Percentiles rank a stretch among this genome's conserved stretches.
Evolutionary conservation across 129 eudicot species (phyloP).

Genomic region (Lactuca sativa): DNA sequence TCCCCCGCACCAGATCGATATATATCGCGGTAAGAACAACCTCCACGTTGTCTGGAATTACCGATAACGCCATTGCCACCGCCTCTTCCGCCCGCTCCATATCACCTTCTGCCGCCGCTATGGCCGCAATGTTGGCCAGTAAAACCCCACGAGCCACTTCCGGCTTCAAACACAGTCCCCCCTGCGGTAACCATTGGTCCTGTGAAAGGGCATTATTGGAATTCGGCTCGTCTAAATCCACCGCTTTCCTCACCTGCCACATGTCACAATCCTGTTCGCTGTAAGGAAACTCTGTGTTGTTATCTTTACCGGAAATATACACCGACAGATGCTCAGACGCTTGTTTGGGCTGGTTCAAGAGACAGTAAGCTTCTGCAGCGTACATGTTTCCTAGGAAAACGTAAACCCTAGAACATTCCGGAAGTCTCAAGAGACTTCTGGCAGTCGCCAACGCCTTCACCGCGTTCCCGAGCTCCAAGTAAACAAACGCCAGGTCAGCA

Average conservation of each 20-base stretch:
- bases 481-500: slow-evolving; percentile 76
- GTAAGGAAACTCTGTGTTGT: slow-evolving; percentile 58
- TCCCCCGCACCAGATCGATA: slow-evolving; percentile 67
- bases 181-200: slow-evolving; percentile 41
- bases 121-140: slow-evolving; percentile 63
- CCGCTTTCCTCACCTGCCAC: slow-evolving; percentile 48
- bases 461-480: slow-evolving; percentile 73
- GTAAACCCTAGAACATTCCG: slow-evolving; percentile 61
- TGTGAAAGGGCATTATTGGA: slow-evolving; percentile 23
- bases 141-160: slow-evolving; percentile 80
- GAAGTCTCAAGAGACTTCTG: slow-evolving; percentile 61
- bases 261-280: slow-evolving; percentile 63
- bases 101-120: slow-evolving; percentile 73
- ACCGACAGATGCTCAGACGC: slow-evolving; percentile 73
- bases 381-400: slow-evolving; percentile 64
- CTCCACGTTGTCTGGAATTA: slow-evolving; percentile 54
- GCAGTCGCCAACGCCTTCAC: slow-evolving; percentile 65
- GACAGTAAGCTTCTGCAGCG: slow-evolving; percentile 90
- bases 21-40: slow-evolving; percentile 72
- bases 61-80: slow-evolving; percentile 49
- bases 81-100: slow-evolving; percentile 62
- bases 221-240: slow-evolving; percentile 58
- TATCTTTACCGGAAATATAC: slow-evolving; percentile 46
- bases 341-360: slow-evolving; percentile 71
- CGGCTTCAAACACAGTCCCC: slow-evolving; percentile 46